Conservation (phyloP, 768 basidiomycete species). For the Calocybe indica region DNA sequence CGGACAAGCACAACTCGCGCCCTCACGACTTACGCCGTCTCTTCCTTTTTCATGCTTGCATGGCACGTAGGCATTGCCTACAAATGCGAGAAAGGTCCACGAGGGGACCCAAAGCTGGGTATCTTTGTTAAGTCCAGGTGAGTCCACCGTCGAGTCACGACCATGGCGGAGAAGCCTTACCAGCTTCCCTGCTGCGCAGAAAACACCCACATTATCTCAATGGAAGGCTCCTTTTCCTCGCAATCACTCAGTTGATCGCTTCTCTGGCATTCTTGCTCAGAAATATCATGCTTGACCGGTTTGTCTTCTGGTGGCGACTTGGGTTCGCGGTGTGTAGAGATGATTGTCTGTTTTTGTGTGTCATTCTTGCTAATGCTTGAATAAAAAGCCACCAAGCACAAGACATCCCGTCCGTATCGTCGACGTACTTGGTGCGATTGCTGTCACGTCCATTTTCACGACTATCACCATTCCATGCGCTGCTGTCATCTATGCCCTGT, state of each 20-base stretch:
- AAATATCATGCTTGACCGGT: constrained; percentile 58
- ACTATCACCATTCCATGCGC: constrained; percentile 31
- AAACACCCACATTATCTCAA: constrained; percentile 75
- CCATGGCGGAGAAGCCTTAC: background rate
- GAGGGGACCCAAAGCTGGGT: constrained; percentile 36
- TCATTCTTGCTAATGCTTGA: no score
- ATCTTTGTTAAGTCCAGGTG: constrained; percentile 69
- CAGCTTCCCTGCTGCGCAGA: constrained; percentile 25
- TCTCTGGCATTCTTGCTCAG: constrained; percentile 47
- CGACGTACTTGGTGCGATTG: constrained; percentile 20
- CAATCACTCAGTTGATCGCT: constrained; percentile 44
- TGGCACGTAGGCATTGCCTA: constrained; percentile 37
- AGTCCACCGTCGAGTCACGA: constrained; percentile 8
- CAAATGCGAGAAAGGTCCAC: constrained; percentile 20
- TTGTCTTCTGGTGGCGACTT: constrained; percentile 38
- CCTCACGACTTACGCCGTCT: constrained; percentile 39
- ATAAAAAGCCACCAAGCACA: background rate
- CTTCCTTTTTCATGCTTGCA: constrained; percentile 35
- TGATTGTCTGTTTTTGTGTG: no score
- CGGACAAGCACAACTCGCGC: constrained; percentile 41
- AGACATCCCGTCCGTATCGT: constrained; percentile 8
- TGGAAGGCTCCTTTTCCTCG: constrained; percentile 56
- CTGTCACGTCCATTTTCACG: constrained; percentile 36
- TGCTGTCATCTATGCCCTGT: constrained; percentile 37
- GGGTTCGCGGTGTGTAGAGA: background rate